Conservation (phyloP, 176 grass and related monocot species). For the Themeda triandra region DNA sequence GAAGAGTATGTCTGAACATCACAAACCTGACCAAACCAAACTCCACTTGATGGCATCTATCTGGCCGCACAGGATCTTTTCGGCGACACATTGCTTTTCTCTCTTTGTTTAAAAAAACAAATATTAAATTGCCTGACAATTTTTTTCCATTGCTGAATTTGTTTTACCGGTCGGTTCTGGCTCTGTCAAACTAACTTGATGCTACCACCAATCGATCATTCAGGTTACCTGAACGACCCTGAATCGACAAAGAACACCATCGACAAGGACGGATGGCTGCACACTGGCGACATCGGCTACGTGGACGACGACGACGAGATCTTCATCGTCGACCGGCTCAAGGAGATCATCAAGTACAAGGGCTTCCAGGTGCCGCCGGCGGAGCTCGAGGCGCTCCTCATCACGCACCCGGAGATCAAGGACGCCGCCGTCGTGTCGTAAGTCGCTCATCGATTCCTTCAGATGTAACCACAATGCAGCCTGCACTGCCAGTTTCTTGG, state of each 20-base stretch:
- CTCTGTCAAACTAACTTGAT: background rate
- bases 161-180: background rate
- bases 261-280: slow-evolving; percentile 86
- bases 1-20: background rate
- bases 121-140: background rate
- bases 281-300: slow-evolving; percentile 87
- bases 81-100: background rate
- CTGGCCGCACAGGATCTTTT: background rate
- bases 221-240: slow-evolving; percentile 90
- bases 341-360: slow-evolving; percentile 99
- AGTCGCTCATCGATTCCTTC: background rate
- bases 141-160: background rate
- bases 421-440: slow-evolving; percentile 87
- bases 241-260: slow-evolving; percentile 84
- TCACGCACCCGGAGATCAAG: slow-evolving; percentile 69
- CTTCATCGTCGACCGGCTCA: slow-evolving; percentile 97
- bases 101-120: background rate
- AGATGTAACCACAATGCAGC: background rate
- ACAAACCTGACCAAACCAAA: slow-evolving; percentile 9
- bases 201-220: background rate
- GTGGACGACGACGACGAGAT: slow-evolving; percentile 91
- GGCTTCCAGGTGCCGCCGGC: slow-evolving; percentile 87
- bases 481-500: background rate
- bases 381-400: slow-evolving; percentile 87
- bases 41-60: background rate